Base-by-base conservation (phyloP, 495 filamentous ascomycete species). In the Cudoniella acicularis region DNA sequence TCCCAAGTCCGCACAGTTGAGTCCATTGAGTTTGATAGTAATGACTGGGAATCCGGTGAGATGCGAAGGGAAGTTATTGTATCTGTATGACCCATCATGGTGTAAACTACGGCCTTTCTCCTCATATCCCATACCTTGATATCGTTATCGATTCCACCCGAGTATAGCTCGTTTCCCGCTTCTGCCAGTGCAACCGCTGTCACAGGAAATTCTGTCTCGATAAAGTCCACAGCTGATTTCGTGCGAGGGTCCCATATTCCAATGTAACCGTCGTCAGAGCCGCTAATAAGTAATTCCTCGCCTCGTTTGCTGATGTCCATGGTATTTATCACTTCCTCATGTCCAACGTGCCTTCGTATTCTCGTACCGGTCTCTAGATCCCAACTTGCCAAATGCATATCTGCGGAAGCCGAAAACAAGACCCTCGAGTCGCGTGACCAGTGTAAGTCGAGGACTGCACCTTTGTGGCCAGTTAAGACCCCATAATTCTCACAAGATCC, bases 61-160 rank as follows among this genome's bases (percentile, higher is more conserved):
- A 97, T 81, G 47, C 86, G 75, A 20, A 99, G 80, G 25, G 92
- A 94, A 2, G 93, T 96, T 58, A 99, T 78, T 1, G 92, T 98
- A 65, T 99, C 94, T 26, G 81, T 87, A 68, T 99, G 94, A 1
- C 95, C 94, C 9, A 88, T 64, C 82, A 99, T 87, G 1, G 89
- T 85, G 68, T 96, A 96, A 9, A 88, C 83, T 1, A 96, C 82
- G 0, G 84, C 83, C 69, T 92, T 90, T 75, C 96, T 97, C 62
- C 95, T 85, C 58, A 97, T 72, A 73, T 99, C 95, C 91, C 93
- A 99, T 6, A 94, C 90, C 68, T 95, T 92, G 69, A 99, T 96
- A 57, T 95, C 91, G 64, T 97, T 96, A 70, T 98, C 94, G 56
- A 99, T 97, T 10, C 92, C 89, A 36, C 94, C 94, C 17, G 88